Base-by-base conservation (phyloP, 2,329 filamentous ascomycete genomes). In the Fusarium scirpi region DNA sequence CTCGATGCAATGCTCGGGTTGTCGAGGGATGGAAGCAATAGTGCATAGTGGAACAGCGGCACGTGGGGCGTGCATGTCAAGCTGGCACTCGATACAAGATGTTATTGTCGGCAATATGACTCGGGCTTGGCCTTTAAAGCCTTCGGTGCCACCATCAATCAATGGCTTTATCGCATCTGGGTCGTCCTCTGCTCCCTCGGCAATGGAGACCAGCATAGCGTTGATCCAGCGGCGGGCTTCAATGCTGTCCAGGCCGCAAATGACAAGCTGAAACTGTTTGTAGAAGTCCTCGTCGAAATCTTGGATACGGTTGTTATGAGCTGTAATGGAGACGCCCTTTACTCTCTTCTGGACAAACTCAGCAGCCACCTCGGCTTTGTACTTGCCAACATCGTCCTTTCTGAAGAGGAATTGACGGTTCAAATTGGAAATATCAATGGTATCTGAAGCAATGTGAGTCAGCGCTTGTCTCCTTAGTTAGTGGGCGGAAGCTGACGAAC, bases 211-310 rank as follows among this genome's bases (percentile, higher is more conserved):
- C 6, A 99, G 85, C 20, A 92, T 98, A 55, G 94, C 91, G 79
- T 99, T 99, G 81, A 99, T 99, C 97, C 97, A 99, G 65, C 96
- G 88, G n/a, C 96, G 89, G 43, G 96, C 96, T 82, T 99, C 96
- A 74, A 99, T 96, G 79, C 94, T 97, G 85, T 99, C 96, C 24
- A 99, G 85, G 3, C 97, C 96, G 78, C 96, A 99, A 47, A 99
- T 90, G 49, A 99, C 89, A 60, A 98, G 88, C 78, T 94, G 93
- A 81, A 99, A 99, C 76, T 98, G 94, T 89, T 94, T 94, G 82
- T 99, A 99, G 80, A 98, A 99, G 64, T 92, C 90, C 76, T 97
- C 92, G 78, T 97, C 94, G 76, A 97, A 97, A 81, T 99, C 96
- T 80, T 99, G 96, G 74, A 99, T 99, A 78, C 92, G 93, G 75